These are phyloP conservation scores for Vickermania spadyakhi DNA, from an alignment of 208 protist genomes.

Conservation along the genomic window DNA sequence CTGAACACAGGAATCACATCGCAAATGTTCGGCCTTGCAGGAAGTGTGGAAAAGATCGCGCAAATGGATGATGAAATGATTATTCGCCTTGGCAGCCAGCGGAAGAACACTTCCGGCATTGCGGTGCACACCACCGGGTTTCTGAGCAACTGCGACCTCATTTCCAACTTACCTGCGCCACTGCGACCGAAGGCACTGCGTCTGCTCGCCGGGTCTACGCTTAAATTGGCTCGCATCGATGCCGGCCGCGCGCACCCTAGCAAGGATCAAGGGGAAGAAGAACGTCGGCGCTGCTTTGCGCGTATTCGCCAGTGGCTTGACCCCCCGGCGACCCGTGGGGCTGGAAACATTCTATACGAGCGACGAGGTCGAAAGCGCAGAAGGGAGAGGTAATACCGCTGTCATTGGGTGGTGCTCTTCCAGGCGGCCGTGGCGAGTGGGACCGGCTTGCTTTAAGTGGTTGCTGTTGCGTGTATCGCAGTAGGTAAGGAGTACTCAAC, in stretches of 20 bases:
- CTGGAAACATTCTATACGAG: slow-evolving; percentile 82
- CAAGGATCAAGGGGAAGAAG: slow-evolving; percentile 59
- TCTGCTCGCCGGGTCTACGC: slow-evolving; percentile 39
- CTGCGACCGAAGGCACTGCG: slow-evolving; percentile 81
- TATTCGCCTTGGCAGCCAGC: slow-evolving; percentile 57
- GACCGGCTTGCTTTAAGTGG: not conserved
- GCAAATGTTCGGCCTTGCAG: slow-evolving; percentile 84
- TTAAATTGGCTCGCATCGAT: slow-evolving; percentile 76
- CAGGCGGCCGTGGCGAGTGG: too few relatives aligned
- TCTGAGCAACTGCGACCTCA: slow-evolving; percentile 78
- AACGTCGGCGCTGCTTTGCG: slow-evolving; percentile 38
- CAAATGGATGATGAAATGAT: slow-evolving; percentile 63
- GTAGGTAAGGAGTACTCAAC: too few relatives aligned
- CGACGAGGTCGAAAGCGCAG: slow-evolving; percentile 58
- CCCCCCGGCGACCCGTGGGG: slow-evolving; percentile 69
- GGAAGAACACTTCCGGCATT: slow-evolving; percentile 50
- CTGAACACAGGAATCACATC: slow-evolving; percentile 88
- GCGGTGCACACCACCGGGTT: slow-evolving; percentile 76
- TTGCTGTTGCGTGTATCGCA: too few relatives aligned
- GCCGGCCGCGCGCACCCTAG: slow-evolving; percentile 56
- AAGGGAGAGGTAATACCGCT: slow-evolving; percentile 7
- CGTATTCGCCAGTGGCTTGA: slow-evolving; percentile 78
- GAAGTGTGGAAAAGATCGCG: slow-evolving; percentile 59
- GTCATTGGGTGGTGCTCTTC: too few relatives aligned
- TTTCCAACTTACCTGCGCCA: slow-evolving; percentile 69